Conservation (phyloP, 257 asterid genomes). For the Nicotiana undulata region DNA sequence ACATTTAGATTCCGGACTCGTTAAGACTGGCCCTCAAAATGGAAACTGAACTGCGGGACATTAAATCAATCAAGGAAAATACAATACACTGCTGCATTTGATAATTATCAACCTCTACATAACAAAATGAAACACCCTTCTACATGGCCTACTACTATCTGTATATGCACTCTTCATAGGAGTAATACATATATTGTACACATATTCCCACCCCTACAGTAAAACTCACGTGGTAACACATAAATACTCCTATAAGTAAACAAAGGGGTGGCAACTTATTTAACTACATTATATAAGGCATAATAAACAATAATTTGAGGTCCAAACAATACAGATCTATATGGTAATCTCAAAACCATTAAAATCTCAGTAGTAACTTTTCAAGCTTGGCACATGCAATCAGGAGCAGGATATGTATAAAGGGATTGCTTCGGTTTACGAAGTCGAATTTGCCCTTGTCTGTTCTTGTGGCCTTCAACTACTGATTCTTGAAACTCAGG, state of each 20-base stretch:
- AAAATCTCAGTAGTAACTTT: background rate
- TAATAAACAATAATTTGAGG: slow-evolving; percentile 10
- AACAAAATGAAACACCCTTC: background rate
- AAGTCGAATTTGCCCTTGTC: slow-evolving; percentile 78
- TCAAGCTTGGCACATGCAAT: slow-evolving; percentile 82
- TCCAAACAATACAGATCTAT: background rate
- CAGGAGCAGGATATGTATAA: slow-evolving; percentile 88
- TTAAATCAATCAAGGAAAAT: background rate
- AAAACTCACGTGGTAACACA: slow-evolving; percentile 3
- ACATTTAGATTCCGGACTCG: too few relatives aligned
- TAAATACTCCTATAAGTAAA: background rate
- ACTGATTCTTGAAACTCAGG: slow-evolving; percentile 62
- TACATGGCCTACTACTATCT: background rate
- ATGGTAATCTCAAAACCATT: background rate
- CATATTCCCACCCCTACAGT: slow-evolving; percentile 2
- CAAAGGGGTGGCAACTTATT: slow-evolving; percentile 8
- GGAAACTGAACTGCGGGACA: background rate
- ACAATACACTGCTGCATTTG: background rate
- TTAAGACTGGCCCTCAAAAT: too few relatives aligned
- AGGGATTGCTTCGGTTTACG: slow-evolving; percentile 73
- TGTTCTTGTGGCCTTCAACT: slow-evolving; percentile 57
- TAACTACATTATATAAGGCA: background rate
- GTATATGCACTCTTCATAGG: slow-evolving; percentile 2
- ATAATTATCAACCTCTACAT: background rate
- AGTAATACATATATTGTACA: slow-evolving; percentile 6